Conservation (phyloP, 768 basidiomycete genomes). For the Amanita phalloides region DNA sequence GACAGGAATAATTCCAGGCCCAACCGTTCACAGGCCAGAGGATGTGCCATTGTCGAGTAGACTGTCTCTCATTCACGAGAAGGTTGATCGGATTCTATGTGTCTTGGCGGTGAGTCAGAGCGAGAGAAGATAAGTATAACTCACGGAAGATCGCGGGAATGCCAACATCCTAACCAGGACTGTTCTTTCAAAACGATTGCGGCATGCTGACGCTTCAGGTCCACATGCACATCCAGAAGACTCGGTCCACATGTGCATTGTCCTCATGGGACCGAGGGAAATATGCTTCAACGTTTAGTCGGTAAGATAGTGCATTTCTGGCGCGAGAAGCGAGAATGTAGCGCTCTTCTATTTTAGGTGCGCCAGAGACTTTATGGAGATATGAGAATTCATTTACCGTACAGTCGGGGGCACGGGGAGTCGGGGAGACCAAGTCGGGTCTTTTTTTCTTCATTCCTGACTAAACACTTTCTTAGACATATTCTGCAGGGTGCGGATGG, state of each 20-base stretch:
- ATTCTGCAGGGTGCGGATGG: no score
- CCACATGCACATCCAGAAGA: not conserved
- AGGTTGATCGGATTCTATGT: not conserved
- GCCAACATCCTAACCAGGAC: not conserved
- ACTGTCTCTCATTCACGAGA: not conserved
- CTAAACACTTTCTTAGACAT: not conserved
- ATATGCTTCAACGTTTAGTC: not conserved
- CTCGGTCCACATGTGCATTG: not conserved
- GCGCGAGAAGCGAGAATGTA: not conserved
- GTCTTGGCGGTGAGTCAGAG: not conserved
- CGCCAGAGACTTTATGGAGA: not conserved
- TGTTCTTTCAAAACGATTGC: not conserved
- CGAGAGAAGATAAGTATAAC: not conserved
- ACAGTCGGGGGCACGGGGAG: not conserved
- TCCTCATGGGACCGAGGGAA: not conserved
- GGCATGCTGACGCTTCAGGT: not conserved
- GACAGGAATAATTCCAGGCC: not conserved
- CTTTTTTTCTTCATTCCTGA: not conserved
- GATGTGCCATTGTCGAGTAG: not conserved
- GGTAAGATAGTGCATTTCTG: not conserved
- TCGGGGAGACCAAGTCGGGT: not conserved
- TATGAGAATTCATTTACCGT: not conserved
- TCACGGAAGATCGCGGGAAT: not conserved
- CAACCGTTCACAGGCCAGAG: not conserved
- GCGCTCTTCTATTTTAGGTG: not conserved